Evolutionary conservation across 768 basidiomycete genomes (phyloP).

Genomic region (Roridomyces roridus): DNA sequence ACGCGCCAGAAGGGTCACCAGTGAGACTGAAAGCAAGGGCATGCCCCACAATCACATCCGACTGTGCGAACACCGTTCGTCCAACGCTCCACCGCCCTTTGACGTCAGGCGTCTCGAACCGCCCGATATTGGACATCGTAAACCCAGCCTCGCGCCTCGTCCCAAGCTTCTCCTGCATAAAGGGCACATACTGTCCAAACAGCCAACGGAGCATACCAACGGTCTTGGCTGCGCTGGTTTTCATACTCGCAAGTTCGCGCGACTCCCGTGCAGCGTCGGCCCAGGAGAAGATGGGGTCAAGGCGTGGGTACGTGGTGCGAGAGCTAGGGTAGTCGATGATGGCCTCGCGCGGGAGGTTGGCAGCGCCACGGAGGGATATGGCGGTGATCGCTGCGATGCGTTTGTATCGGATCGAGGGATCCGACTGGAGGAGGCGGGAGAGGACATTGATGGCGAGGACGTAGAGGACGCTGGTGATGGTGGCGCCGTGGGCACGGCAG

Average conservation of each 20-base stretch:
- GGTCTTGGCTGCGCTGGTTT: neutral
- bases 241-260: neutral
- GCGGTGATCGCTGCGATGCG: neutral
- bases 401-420: neutral
- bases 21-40: slow-evolving; percentile 1
- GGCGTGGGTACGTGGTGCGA: neutral
- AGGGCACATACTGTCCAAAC: neutral
- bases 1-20: slow-evolving; percentile 6
- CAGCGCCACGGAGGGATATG: slow-evolving; percentile 9
- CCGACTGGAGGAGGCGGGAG: slow-evolving; percentile 2
- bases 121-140: slow-evolving; percentile 9
- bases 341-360: neutral
- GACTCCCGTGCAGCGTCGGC: neutral
- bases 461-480: slow-evolving; percentile 9
- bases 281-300: neutral
- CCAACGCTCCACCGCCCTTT: slow-evolving; percentile 7
- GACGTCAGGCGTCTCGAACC: neutral
- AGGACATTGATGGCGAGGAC: neutral
- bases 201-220: slow-evolving; percentile 6
- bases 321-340: slow-evolving; percentile 9
- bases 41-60: neutral
- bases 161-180: neutral
- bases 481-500: slow-evolving; percentile 15
- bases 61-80: neutral
- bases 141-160: slow-evolving; percentile 5